phyloP scores from a whole-genome alignment of 225 moss, liverwort and hornwort species.

The Rhytidiadelphus loreus region DNA sequence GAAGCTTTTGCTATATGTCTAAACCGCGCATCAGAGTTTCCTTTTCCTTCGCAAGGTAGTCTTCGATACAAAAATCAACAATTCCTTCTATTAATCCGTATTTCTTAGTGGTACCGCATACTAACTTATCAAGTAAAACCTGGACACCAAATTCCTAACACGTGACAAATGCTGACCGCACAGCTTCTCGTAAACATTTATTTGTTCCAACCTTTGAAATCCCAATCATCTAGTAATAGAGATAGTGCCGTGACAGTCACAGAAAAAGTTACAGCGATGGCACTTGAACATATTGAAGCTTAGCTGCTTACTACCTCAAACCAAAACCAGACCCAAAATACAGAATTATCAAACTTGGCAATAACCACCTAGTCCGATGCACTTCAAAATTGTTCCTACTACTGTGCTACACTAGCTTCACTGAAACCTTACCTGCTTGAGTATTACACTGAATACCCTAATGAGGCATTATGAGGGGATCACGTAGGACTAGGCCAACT shows the following conservation, averaged over 20 bases:
- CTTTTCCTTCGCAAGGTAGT: too few relatives aligned
- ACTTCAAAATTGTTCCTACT: constrained; percentile 32
- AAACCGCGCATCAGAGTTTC: too few relatives aligned
- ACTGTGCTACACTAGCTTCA: background rate
- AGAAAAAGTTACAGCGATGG: background rate
- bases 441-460: background rate
- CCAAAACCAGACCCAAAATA: background rate
- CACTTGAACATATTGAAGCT: background rate
- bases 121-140: background rate
- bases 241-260: background rate
- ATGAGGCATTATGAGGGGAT: background rate
- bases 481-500: background rate
- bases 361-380: background rate
- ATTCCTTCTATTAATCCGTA: background rate
- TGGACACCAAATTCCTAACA: background rate
- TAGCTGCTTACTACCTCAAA: background rate
- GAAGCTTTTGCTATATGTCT: background rate
- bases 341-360: background rate
- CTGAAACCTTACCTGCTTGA: constrained; percentile 3
- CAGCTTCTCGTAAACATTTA: background rate
- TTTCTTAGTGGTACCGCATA: background rate
- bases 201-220: background rate
- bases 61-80: too few relatives aligned
- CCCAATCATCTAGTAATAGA: background rate
- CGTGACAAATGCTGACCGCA: background rate